These are phyloP conservation scores for Stentor roeselii DNA, from an alignment of 73 alveolate genomes.

Conservation along the genomic window DNA sequence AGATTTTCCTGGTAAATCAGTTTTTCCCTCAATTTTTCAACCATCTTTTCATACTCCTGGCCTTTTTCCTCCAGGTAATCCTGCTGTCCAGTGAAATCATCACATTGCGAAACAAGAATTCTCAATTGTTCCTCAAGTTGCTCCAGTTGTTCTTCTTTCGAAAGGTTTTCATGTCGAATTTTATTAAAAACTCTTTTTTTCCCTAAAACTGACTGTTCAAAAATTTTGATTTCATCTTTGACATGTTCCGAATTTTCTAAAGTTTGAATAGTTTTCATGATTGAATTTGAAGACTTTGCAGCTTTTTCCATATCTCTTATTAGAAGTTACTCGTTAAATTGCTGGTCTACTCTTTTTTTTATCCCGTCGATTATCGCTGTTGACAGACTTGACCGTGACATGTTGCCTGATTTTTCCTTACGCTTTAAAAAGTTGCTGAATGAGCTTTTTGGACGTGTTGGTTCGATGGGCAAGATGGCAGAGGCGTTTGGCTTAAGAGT, in stretches of 20 bases:
- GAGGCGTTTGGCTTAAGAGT: background rate
- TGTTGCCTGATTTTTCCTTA: background rate
- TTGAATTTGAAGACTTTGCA: background rate
- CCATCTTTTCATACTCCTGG: background rate
- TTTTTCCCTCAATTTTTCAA: background rate
- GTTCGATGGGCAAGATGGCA: background rate
- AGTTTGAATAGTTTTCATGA: background rate
- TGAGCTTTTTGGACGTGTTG: background rate
- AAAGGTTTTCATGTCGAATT: background rate
- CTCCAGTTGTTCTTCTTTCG: background rate
- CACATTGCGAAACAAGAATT: background rate
- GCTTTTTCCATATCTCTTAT: background rate
- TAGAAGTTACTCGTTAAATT: background rate
- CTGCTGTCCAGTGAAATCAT: background rate
- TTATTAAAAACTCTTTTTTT: background rate
- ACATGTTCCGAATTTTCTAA: background rate
- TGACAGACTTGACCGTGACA: background rate
- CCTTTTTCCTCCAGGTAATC: background rate
- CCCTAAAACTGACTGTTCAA: background rate
- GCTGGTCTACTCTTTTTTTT: background rate
- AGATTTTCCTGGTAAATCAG: constrained; percentile 4
- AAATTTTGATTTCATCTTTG: background rate
- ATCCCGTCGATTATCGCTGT: background rate
- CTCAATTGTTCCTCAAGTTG: background rate
- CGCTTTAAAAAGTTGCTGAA: background rate